A percentile compares a stretch with the other conserved stretches of the same genome.
Conservation (phyloP, 257 asterid species). For the Nemophila menziesii region DNA sequence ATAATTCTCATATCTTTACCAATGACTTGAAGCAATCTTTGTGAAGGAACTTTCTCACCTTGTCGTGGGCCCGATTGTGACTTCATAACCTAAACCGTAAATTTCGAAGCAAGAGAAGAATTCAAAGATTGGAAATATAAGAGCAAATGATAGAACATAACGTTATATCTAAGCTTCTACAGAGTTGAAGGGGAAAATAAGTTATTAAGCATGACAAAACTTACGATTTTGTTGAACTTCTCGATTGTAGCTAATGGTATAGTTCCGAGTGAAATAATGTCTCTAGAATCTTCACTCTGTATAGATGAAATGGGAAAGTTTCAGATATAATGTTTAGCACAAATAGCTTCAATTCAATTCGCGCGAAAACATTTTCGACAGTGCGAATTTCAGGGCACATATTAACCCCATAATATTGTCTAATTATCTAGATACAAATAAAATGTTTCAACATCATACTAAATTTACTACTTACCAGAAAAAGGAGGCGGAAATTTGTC, state of each 20-base stretch:
- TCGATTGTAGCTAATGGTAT: slow-evolving; percentile 86
- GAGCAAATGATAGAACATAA: not conserved
- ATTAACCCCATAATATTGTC: not conserved
- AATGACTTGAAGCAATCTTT: slow-evolving; percentile 74
- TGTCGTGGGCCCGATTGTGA: slow-evolving; percentile 55
- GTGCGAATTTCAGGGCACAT: not conserved
- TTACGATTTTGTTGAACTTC: slow-evolving; percentile 78
- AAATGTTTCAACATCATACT: not conserved
- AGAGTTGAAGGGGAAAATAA: not conserved
- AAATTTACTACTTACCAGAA: slow-evolving; percentile 53
- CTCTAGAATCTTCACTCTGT: slow-evolving; percentile 90
- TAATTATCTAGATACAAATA: no score
- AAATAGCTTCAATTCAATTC: no score
- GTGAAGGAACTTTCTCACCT: slow-evolving; percentile 59
- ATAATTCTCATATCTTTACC: slow-evolving; percentile 95
- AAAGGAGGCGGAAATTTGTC: slow-evolving; percentile 90
- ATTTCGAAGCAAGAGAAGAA: not conserved
- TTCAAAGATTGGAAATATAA: not conserved
- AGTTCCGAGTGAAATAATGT: slow-evolving; percentile 72
- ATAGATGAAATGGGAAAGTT: slow-evolving; percentile 8
- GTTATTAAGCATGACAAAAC: slow-evolving; percentile 20
- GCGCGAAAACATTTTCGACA: no score
- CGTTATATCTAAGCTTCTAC: not conserved
- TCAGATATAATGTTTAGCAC: not conserved
- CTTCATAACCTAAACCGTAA: slow-evolving; percentile 39